Evolutionary conservation across 345 rosid species (phyloP), one percentile per base, ranked within the genome.

Genomic region (Raphanus raphanistrum): DNA sequence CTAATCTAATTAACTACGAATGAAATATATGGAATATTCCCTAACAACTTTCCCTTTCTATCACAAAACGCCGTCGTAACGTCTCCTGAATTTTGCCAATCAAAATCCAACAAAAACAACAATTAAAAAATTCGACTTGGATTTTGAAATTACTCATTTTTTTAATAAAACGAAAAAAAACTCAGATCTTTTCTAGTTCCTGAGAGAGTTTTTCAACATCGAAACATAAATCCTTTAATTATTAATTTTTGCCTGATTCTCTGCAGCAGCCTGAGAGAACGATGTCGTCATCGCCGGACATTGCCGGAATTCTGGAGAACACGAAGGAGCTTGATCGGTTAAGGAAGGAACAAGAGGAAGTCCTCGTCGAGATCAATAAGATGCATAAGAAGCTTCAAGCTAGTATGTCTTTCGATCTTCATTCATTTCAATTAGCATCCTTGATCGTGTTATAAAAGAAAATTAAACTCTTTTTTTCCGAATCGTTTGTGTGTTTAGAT

Each of bases 381-480:
- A 76, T 93, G 87, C 98, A 93, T 66, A 93, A 87, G 84, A 91
- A 79, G 88, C 97, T 93, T 70, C 98, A 89, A 83, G 77, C 89
- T 82, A 82, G 98, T 91, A 68, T 76, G 85, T 82, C 8, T 41
- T 68, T 69, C 13, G 70, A 73, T 78, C 29, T 57, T 36, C 15
- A 61, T 13, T 62, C 6, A 35, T 76, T 77, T 43, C 45, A 48
- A 60, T 60, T 66, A 25, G 33, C 67, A 31, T n/a, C 55, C 55
- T 12, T 77, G 29, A 63, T 70, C 63, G 32, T 70, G 17, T 73
- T 12, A 1, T 21, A 21, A 21, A 12, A 9, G 13, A 43, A 45
- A 4, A 58, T 9, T 25, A 58, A 7, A 11, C 4, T 60, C 4
- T 60, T 25, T 8, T 57, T 25, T 58, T 25, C 1, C 8, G 0